Evolutionary conservation across 768 basidiomycete genomes (phyloP), one percentile per base, ranked within the genome.

Genomic region (Neoboletus subvelutipes): DNA sequence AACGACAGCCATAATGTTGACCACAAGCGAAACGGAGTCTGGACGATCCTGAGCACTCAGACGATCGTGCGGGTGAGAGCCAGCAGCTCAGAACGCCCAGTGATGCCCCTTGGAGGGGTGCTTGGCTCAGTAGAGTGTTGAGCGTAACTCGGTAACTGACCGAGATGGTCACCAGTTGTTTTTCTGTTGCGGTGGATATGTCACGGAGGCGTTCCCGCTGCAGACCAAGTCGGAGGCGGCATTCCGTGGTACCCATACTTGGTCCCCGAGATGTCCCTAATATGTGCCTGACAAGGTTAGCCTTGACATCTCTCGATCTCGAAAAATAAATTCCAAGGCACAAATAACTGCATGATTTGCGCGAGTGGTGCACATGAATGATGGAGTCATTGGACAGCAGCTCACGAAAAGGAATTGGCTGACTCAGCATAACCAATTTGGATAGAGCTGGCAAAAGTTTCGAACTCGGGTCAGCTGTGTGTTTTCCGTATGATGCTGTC

Each of bases 401-500:
- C n/a, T n/a, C n/a, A n/a, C n/a, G n/a, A n/a, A n/a, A 28, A 18
- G 55, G 42, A 26, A 41, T 7, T n/a, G 0, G 50, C 60, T 61
- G 64, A 67, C 54, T 60, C 57, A 58, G 61, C 65, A 56, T 17
- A 22, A 31, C 22, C 20, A 37, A 40, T 34, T 26, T 26, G 34
- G 33, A 31, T 31, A 12, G n/a, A n/a, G 20, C 20, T 31, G 11
- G 28, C n/a, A 29, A 36, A 42, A 40, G 50, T 62, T 57, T 54
- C 34, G 40, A 18, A 40, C 52, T 28, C 17, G 31, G 20, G 24
- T 33, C 36, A 10, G 2, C 33, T 20, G 12, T 5, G 28, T 28
- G 6, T 43, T 42, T 31, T 34, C 15, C 15, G 29, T 40, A 50
- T 13, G 1, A 71, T 71, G 72, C 45, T 71, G 33, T 63, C 60